Evolutionary conservation across 352 stramenopile species (phyloP), one percentile per base, ranked within the genome.

Genomic region (Globisporangium camurandrum): DNA sequence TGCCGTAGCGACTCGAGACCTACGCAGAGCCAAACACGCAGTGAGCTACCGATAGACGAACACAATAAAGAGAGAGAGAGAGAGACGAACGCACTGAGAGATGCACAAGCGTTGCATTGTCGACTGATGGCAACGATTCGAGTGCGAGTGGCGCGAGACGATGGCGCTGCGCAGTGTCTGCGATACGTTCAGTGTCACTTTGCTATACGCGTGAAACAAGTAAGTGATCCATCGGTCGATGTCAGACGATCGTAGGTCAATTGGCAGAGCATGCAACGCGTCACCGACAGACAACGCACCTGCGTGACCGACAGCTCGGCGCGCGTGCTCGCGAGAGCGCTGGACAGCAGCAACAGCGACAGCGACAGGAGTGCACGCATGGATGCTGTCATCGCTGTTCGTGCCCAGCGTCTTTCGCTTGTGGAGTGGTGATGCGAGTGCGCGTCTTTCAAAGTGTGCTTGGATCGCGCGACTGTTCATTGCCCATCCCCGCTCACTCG

Each of bases 1-100:
- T 63, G 30, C 61, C 61, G 26, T 61, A 54, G 6, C 38, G 27
- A 22, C 61, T 68, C 7, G 39, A 43, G 33, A 70, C 57, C 65
- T 73, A 45, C 2, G 42, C 16, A 19, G 12, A 43, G 12, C 14
- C n/a, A n/a, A n/a, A n/a, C n/a, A n/a, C n/a, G n/a, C n/a, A 38
- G 38, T 28, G 39, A 46, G n/a, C 43, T 43, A 22, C n/a, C 7
- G 4, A 8, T 14, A 7, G 3, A 23, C 38, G 19, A 12, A 22
- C 16, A 42, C 16, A 12, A 44, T n/a, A 33, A 6, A 30, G 14
- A 28, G 46, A 60, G 20, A 7, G 12, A 28, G 14, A 22, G 10
- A 24, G 26, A 16, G 49, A 41, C 16, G 17, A 12, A 51, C 51
- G 19, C 11, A 57, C 51, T 19, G 42, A 51, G 4, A 57, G 33